Evolutionary conservation across 768 basidiomycete genomes (phyloP), one percentile per base, ranked within the genome.

Genomic region (Pulveroboletus sp.): DNA sequence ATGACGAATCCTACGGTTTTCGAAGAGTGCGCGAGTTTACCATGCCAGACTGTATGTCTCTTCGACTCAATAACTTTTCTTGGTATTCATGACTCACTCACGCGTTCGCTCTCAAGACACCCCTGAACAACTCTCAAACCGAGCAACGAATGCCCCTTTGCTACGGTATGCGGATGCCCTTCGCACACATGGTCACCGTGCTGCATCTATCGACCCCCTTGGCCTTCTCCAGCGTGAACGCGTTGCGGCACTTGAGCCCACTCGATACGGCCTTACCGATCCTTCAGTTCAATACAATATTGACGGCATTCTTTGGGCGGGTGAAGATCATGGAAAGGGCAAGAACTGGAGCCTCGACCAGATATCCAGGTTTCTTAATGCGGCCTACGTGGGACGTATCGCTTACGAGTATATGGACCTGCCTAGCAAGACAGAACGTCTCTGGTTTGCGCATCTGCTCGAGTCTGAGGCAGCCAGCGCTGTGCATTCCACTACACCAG

Each of bases 381-480:
- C 72, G 1, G 77, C 88, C 1, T 96, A 96, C 62, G 86, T 90
- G 24, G 88, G 86, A 2, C 80, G 81, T 20, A 90, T 96, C 56
- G 92, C 88, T 1, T 90, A 93, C 61, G 93, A 96, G 77, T 93
- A 85, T 50, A 90, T 91, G 88, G 89, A 93, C 65, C 86, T 88
- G 12, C 85, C 87, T 0, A 84, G 80, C 50, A 91, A 90, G 71
- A 86, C 83, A 0, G 91, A 93, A 68, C 78, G 89, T 0, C 74
- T 89, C 6, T 95, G 91, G 91, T 93, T 93, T 70, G 86, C 90
- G 1, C 85, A 87, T 59, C 73, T 89, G 14, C 75, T 96, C 9
- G 93, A 96, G 68, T 83, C 68, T 12, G 61, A 62, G 43, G 45
- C 68, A 4, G 65, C 68, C 22, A 61, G 63, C 1, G 68, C 67